These are phyloP conservation scores for Apiospora rasikravindrae DNA, from an alignment of 2,329 filamentous ascomycete species.

Conservation along the genomic window DNA sequence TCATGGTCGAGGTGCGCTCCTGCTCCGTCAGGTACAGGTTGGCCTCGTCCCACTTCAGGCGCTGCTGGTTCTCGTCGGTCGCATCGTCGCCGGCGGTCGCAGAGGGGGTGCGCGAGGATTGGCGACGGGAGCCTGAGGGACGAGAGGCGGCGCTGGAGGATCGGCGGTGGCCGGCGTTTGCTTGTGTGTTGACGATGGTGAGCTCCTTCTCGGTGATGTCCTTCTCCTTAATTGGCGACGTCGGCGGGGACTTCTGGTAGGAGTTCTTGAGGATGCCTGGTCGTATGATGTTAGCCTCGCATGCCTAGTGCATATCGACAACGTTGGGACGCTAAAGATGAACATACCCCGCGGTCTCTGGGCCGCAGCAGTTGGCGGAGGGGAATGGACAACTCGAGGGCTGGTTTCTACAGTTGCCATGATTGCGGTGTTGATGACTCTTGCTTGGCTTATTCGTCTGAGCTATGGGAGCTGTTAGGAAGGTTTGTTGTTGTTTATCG, in stretches of 20 bases:
- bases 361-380: neutral
- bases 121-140: slow-evolving; percentile 70
- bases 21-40: slow-evolving; percentile 98
- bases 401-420: slow-evolving; percentile 39
- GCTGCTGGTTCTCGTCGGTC: slow-evolving; percentile 64
- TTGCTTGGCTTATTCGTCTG: neutral
- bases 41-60: slow-evolving; percentile 97
- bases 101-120: slow-evolving; percentile 60
- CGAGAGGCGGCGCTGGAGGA: slow-evolving; percentile 77
- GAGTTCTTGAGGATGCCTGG: slow-evolving; percentile 90
- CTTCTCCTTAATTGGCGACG: slow-evolving; percentile 42
- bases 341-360: slow-evolving; percentile 39
- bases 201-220: slow-evolving; percentile 80
- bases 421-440: slow-evolving; percentile 2
- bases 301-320: neutral
- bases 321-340: neutral
- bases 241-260: slow-evolving; percentile 6
- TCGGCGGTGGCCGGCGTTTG: slow-evolving; percentile 88
- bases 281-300: neutral
- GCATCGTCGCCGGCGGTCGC: slow-evolving; percentile 52
- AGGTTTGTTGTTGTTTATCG: slow-evolving; percentile 3
- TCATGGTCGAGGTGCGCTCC: slow-evolving; percentile 95
- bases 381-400: slow-evolving; percentile 31
- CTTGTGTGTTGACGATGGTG: slow-evolving; percentile 90
- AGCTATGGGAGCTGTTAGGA: neutral